Evolutionary conservation across 768 basidiomycete species (phyloP).

Genomic region (Kwoniella shandongensis): DNA sequence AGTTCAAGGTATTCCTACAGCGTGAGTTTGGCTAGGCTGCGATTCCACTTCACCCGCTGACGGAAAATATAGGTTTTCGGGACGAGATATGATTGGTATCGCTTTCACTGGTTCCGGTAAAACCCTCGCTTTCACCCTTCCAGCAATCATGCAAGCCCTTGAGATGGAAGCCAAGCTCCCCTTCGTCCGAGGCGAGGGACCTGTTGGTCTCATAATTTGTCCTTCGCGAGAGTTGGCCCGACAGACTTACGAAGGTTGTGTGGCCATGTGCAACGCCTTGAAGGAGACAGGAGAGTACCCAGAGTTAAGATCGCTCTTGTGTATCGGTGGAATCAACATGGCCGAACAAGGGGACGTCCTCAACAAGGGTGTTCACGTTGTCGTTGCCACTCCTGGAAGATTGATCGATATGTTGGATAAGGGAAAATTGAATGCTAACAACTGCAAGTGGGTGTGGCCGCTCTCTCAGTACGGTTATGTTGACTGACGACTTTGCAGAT

Average conservation of each 20-base stretch:
- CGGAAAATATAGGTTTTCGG: slow-evolving; percentile 67
- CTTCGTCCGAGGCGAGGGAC: slow-evolving; percentile 89
- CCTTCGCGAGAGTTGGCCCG: slow-evolving; percentile 95
- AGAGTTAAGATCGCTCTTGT: slow-evolving; percentile 78
- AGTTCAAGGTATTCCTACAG: slow-evolving; percentile 92
- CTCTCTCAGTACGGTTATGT: neutral
- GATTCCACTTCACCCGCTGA: neutral
- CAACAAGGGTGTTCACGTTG: slow-evolving; percentile 87
- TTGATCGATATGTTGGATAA: slow-evolving; percentile 98
- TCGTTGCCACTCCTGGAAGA: slow-evolving; percentile 94
- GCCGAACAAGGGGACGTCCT: slow-evolving; percentile 91
- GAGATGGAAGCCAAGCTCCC: slow-evolving; percentile 91
- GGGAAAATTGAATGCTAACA: slow-evolving; percentile 83
- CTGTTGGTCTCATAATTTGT: slow-evolving; percentile 93
- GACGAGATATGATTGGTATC: slow-evolving; percentile 97
- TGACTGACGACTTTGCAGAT: slow-evolving; percentile 52
- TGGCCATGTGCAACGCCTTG: slow-evolving; percentile 79
- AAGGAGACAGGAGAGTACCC: slow-evolving; percentile 77
- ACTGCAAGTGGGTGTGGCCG: slow-evolving; percentile 68
- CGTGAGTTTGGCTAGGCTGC: slow-evolving; percentile 57
- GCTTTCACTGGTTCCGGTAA: slow-evolving; percentile 99
- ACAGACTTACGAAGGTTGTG: slow-evolving; percentile 93
- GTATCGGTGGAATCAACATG: slow-evolving; percentile 98
- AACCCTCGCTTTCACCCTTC: slow-evolving; percentile 97
- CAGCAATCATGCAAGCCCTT: slow-evolving; percentile 90